phyloP scores from a whole-genome alignment of 2,329 filamentous ascomycete genomes.

The Colletotrichum viniferum region DNA sequence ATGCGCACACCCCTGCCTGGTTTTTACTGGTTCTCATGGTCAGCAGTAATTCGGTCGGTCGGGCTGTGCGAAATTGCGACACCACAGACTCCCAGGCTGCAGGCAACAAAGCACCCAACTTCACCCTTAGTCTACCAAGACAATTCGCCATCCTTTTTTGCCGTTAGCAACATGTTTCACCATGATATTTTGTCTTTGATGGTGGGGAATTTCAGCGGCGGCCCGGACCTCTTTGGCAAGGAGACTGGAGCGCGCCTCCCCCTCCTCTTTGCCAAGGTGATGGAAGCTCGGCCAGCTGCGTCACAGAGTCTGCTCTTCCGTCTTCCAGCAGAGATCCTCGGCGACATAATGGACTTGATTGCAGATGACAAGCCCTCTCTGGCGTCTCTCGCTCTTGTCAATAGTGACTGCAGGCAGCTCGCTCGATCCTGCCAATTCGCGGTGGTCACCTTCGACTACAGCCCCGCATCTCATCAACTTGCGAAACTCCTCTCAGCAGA shows the following conservation, averaged over 20 bases:
- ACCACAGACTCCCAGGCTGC: background rate
- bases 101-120: background rate
- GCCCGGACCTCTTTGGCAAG: background rate
- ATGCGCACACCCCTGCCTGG: no score
- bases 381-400: constrained; percentile 21
- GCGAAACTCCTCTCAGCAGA: background rate
- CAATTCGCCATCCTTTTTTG: background rate
- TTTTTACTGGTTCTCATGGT: no score
- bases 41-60: no score
- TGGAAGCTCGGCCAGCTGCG: background rate
- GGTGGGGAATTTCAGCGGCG: background rate
- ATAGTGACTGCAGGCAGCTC: constrained; percentile 22
- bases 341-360: constrained; percentile 2
- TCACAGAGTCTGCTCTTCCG: background rate
- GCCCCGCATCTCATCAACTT: background rate
- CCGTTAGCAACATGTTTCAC: background rate
- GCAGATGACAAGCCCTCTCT: constrained; percentile 13
- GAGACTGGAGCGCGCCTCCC: background rate
- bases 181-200: background rate
- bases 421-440: constrained; percentile 19
- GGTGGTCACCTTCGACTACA: constrained; percentile 19
- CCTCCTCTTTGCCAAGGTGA: background rate
- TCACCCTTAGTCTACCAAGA: background rate
- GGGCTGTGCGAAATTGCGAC: no score
- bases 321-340: background rate